Conservation (phyloP, 371 early-diverging fungal species). For the Nematocida displodere region DNA sequence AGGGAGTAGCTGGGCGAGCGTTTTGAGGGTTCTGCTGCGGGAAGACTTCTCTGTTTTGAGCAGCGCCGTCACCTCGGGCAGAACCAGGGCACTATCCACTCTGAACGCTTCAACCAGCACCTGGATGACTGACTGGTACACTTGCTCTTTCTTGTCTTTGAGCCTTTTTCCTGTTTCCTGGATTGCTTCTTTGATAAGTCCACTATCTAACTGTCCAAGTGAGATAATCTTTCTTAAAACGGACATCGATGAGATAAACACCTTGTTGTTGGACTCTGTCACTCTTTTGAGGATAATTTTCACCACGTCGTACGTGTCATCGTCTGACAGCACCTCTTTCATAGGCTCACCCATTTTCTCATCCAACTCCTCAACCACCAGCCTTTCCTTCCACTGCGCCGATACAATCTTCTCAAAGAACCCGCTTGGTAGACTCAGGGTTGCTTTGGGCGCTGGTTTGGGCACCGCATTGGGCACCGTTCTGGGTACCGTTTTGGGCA, state of each 20-base stretch:
- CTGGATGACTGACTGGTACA: constrained; percentile 16
- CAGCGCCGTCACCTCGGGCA: background rate
- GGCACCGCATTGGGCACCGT: background rate
- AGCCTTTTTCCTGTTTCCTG: constrained; percentile 24
- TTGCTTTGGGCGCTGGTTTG: background rate
- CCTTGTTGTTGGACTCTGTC: constrained; percentile 42
- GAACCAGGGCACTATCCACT: background rate
- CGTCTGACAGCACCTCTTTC: background rate
- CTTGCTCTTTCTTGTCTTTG: constrained; percentile 43
- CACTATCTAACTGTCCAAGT: background rate
- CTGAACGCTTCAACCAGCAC: background rate
- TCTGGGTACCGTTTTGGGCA: background rate
- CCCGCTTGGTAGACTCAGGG: background rate
- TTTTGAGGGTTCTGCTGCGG: background rate
- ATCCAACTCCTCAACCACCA: constrained; percentile 42
- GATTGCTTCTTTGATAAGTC: background rate
- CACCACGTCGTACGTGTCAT: constrained; percentile 16
- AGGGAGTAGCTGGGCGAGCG: background rate
- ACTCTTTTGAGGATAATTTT: background rate
- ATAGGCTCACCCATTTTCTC: constrained; percentile 19
- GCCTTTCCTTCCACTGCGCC: constrained; percentile 44
- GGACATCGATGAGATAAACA: constrained; percentile 29
- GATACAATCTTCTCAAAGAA: constrained; percentile 18
- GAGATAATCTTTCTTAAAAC: constrained; percentile 5
- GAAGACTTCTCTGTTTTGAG: constrained; percentile 8